Evolutionary conservation across 2,329 filamentous ascomycete species (phyloP).

Genomic region (Ophiostoma ulmi): DNA sequence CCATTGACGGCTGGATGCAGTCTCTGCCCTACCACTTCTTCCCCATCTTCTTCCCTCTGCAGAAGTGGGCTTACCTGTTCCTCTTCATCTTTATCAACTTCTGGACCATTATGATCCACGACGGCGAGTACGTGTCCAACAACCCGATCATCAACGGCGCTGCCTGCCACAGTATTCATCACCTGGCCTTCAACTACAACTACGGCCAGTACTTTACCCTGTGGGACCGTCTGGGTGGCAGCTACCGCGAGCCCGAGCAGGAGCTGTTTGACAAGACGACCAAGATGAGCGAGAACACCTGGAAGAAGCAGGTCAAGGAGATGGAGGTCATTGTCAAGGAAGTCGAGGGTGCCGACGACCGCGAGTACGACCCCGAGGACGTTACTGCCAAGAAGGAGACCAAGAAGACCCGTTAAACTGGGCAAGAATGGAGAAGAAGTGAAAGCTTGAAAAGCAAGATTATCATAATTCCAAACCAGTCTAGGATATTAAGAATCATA

Average conservation of each 20-base stretch:
- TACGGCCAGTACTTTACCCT: conserved; percentile 92
- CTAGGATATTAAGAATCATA: neutral
- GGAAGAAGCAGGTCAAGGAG: conserved; percentile 69
- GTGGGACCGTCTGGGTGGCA: conserved; percentile 83
- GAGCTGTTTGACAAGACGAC: conserved; percentile 79
- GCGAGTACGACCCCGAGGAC: conserved; percentile 40
- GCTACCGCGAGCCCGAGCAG: conserved; percentile 78
- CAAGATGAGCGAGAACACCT: conserved; percentile 78
- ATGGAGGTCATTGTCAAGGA: conserved; percentile 72
- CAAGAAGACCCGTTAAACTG: conserved; percentile 41
- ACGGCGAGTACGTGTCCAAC: conserved; percentile 90
- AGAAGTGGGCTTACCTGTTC: conserved; percentile 80
- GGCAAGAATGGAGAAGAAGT: neutral
- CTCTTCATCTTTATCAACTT: conserved; percentile 92
- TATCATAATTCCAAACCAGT: neutral
- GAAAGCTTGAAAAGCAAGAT: too few relatives aligned
- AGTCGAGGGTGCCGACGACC: conserved; percentile 57
- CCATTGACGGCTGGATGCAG: conserved; percentile 84
- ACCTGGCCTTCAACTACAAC: conserved; percentile 83
- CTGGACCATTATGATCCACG: conserved; percentile 95
- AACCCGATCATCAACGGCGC: conserved; percentile 90
- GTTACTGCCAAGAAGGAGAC: conserved; percentile 28
- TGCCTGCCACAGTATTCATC: conserved; percentile 89
- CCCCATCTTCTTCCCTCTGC: conserved; percentile 85
- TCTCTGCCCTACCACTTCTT: conserved; percentile 89